Evolutionary conservation across 192 early-diverging fungal genomes (phyloP), one percentile per base, ranked within the genome.

Genomic region (Coemansia sp.): DNA sequence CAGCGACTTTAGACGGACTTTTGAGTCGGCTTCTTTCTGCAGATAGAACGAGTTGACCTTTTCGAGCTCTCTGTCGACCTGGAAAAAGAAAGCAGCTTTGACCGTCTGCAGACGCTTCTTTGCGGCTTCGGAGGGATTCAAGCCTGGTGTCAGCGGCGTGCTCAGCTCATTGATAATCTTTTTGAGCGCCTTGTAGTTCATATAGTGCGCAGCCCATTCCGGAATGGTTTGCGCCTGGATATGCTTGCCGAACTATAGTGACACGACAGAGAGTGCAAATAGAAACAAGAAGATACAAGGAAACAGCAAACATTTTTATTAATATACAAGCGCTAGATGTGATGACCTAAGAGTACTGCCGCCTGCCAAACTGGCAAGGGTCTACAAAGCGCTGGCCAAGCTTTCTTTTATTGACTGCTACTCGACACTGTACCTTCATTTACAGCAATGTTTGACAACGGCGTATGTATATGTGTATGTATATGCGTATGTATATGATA

Each of bases 161-260:
- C 80, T 72, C 42, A 82, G 73, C 67, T 82, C 86, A 58, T 91
- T 93, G 73, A 99, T 97, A 42, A 99, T 94, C 83, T 97, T 97
- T 82, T 99, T 99, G 45, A 99, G 88, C 12, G 85, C 93, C 81
- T 99, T 99, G 86, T 99, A 99, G 85, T 91, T 93, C 82, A 99
- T 87, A 73, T 96, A 97, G 69, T 97, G 92, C 54, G 85, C 87
- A 48, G 90, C 87, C 96, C 96, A 97, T 82, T 97, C 96, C 61
- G 90, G 85, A 66, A 91, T 86, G 72, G 91, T 91, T 71, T 95
- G 93, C 58, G 87, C 89, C 83, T 93, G 91, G 66, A 99, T 96
- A 79, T 93, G 93, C 82, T 99, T 99, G 83, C 97, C 97, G 77
- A 99, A 99, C 94, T 98, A 74, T 20, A 7, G n/a, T 18, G 14